Evolutionary conservation across 345 rosid species (phyloP).

Genomic region (Mercurialis annua): DNA sequence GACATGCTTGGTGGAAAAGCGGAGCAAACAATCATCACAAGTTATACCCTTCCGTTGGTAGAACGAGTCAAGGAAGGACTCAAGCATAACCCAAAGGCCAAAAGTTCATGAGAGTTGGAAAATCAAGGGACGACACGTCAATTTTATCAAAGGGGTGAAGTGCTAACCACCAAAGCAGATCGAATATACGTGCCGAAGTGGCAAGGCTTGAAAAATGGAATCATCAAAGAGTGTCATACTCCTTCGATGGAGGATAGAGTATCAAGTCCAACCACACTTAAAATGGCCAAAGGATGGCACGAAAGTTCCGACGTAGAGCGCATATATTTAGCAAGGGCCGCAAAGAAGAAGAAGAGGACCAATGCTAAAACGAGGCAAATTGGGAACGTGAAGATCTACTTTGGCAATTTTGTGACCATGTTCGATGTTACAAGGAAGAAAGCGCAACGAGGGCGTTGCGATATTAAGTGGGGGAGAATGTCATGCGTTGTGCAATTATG

Average conservation of each 20-base stretch:
- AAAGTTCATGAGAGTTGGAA: not conserved
- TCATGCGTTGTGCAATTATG: no score
- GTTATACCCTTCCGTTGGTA: not conserved
- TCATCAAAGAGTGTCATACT: not conserved
- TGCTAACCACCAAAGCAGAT: not conserved
- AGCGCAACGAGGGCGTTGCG: no score
- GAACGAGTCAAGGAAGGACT: not conserved
- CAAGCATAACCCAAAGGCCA: not conserved
- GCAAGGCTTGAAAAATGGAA: not conserved
- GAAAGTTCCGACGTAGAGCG: not conserved
- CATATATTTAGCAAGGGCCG: not conserved
- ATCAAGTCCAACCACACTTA: no score
- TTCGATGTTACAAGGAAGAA: no score
- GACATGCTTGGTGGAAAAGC: not conserved
- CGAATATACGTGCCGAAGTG: not conserved
- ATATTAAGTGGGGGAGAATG: no score
- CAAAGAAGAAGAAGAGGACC: not conserved
- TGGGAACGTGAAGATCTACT: no score
- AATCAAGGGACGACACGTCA: not conserved
- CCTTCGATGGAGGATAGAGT: no score
- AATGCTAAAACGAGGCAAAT: no score
- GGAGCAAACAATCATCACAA: not conserved
- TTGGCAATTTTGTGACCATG: no score
- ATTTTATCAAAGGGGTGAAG: not conserved
- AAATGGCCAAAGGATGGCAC: not conserved